A percentile compares a stretch with the other conserved stretches of the same genome.
phyloP scores from a whole-genome alignment of 2,329 filamentous ascomycete species.

The Parascedosporium putredinis region DNA sequence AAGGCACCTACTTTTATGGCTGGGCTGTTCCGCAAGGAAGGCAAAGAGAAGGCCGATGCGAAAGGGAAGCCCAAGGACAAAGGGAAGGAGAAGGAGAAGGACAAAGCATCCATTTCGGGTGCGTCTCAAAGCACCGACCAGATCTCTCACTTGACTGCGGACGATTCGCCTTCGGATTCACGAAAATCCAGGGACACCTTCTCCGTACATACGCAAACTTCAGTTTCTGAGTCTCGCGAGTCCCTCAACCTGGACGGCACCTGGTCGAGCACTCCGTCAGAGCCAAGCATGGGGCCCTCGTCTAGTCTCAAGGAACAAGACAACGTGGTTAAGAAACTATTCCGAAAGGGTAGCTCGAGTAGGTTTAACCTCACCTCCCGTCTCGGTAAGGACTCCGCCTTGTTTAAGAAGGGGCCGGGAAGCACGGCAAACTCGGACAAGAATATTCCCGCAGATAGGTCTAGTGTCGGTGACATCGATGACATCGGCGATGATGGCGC shows the following conservation, averaged over 20 bases:
- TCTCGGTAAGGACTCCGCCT: constrained; percentile 39
- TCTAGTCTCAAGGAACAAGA: constrained; percentile 39
- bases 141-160: constrained; percentile 19
- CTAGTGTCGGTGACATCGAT: constrained; percentile 47
- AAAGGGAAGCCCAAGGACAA: constrained; percentile 25
- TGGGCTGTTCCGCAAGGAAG: constrained; percentile 45
- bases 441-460: constrained; percentile 43
- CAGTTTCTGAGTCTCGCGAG: constrained; percentile 50
- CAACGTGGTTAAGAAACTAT: constrained; percentile 48
- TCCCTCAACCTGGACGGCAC: constrained; percentile 45
- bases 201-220: constrained; percentile 48
- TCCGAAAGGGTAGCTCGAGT: constrained; percentile 55
- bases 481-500: constrained; percentile 36
- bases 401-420: constrained; percentile 50
- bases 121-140: constrained; percentile 12
- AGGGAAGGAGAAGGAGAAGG: constrained; percentile 26
- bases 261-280: constrained; percentile 46
- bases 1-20: constrained; percentile 80
- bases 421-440: constrained; percentile 48
- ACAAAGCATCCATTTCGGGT: constrained; percentile 22
- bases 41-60: constrained; percentile 17
- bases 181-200: constrained; percentile 45
- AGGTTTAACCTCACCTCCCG: constrained; percentile 54
- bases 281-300: constrained; percentile 26
- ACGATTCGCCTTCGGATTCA: constrained; percentile 41